Conservation (phyloP, 2,329 filamentous ascomycete genomes). For the Arthrobotrys pseudoclavata region DNA sequence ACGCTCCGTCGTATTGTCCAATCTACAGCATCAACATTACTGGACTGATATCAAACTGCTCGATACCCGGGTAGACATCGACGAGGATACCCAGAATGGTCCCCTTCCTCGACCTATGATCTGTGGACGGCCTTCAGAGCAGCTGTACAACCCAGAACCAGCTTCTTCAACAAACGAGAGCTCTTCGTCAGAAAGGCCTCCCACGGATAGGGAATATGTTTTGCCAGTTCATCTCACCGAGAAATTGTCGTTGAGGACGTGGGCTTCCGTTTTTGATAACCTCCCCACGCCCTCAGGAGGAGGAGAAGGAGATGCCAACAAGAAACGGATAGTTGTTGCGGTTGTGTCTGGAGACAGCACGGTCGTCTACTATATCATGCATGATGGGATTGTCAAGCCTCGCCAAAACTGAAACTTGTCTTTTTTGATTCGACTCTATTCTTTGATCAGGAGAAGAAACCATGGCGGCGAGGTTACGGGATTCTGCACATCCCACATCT, state of each 20-base stretch:
- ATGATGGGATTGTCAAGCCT: conserved; percentile 88
- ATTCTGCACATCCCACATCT: conserved; percentile 30
- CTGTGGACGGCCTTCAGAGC: conserved; percentile 78
- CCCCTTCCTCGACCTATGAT: conserved; percentile 74
- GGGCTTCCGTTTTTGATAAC: conserved; percentile 79
- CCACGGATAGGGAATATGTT: conserved; percentile 79
- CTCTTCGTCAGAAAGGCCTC: conserved; percentile 33
- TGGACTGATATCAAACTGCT: conserved; percentile 74
- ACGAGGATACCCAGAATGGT: conserved; percentile 29
- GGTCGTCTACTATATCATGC: conserved; percentile 85
- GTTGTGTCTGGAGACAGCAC: conserved; percentile 85
- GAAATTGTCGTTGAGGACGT: conserved; percentile 77
- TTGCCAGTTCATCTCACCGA: conserved; percentile 80
- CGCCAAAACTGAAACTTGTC: conserved; percentile 75
- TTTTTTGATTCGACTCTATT: conserved; percentile 10
- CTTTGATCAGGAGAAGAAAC: conserved; percentile 22
- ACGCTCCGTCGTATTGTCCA: conserved; percentile 75
- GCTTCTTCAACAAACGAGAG: conserved; percentile 12
- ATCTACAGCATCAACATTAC: conserved; percentile 80
- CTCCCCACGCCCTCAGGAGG: conserved; percentile 70
- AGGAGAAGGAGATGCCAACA: conserved; percentile 70
- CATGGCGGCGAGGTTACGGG: conserved; percentile 15
- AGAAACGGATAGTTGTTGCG: conserved; percentile 80
- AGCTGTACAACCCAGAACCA: conserved; percentile 71
- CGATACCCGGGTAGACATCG: conserved; percentile 63